Percentiles rank a stretch among this genome's conserved stretches.
Evolutionary conservation across 164 flowering plant genomes (phyloP).

Genomic region (Amborella trichopoda): DNA sequence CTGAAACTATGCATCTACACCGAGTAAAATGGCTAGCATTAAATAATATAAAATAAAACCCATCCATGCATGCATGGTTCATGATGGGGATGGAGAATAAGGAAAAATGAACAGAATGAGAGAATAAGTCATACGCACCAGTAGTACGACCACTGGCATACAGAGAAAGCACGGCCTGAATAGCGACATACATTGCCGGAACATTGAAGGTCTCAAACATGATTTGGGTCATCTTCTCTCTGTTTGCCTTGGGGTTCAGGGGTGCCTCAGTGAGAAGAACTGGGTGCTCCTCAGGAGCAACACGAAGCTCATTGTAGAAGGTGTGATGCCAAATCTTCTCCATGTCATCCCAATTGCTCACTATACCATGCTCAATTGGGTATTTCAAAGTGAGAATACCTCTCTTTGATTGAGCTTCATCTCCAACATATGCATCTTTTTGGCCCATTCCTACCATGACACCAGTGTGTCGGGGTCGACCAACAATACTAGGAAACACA

Average conservation of each 20-base stretch:
- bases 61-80: no score
- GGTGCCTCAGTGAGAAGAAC: constrained; percentile 72
- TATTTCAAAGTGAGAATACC: constrained; percentile 31
- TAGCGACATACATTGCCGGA: constrained; percentile 68
- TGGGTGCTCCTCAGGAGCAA: constrained; percentile 76
- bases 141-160: constrained; percentile 85
- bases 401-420: constrained; percentile 2
- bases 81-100: no score
- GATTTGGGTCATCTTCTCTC: constrained; percentile 69
- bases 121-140: constrained; percentile 42
- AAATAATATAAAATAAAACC: no score
- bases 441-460: constrained; percentile 4
- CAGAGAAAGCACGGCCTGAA: constrained; percentile 67
- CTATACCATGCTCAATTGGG: constrained; percentile 81
- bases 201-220: constrained; percentile 61
- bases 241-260: constrained; percentile 69
- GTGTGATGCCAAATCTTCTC: constrained; percentile 78
- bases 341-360: constrained; percentile 83
- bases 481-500: constrained; percentile 1
- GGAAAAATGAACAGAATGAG: no score
- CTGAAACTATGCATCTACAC: no score
- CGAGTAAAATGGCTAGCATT: no score
- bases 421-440: constrained; percentile 4
- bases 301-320: constrained; percentile 56
- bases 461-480: constrained; percentile 1